Percentiles rank a stretch among this genome's conserved stretches.
Evolutionary conservation across 495 filamentous ascomycete species (phyloP).

Genomic region (Penicillium verhagenii): DNA sequence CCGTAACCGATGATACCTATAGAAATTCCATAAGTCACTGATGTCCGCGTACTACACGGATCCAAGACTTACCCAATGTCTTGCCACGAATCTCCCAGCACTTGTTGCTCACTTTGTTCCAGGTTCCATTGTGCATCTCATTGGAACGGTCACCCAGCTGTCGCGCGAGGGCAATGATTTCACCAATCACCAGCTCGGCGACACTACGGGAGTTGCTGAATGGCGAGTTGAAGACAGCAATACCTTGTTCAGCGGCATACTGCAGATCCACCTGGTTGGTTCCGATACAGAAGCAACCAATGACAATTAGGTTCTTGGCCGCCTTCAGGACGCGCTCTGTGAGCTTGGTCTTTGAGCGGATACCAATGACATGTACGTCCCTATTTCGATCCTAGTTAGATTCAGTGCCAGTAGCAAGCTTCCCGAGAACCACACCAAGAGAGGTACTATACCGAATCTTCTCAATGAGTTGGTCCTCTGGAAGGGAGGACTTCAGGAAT

Average conservation of each 20-base stretch:
- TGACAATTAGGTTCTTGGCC: slow-evolving; percentile 90
- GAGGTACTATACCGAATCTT: slow-evolving; percentile 74
- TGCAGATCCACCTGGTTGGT: slow-evolving; percentile 97
- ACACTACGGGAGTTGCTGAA: slow-evolving; percentile 98
- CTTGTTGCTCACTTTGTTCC: slow-evolving; percentile 95
- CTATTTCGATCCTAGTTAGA: slow-evolving; percentile 39
- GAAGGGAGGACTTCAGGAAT: slow-evolving; percentile 79
- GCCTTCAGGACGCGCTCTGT: slow-evolving; percentile 79
- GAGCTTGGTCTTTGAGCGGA: slow-evolving; percentile 96
- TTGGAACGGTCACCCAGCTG: slow-evolving; percentile 91
- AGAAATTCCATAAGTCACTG: slow-evolving; percentile 2
- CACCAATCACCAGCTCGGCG: slow-evolving; percentile 90
- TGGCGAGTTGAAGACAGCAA: slow-evolving; percentile 98
- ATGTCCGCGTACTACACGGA: neutral
- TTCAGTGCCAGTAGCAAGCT: neutral
- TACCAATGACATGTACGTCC: slow-evolving; percentile 96
- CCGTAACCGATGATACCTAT: slow-evolving; percentile 92
- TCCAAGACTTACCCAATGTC: slow-evolving; percentile 66
- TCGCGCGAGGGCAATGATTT: slow-evolving; percentile 88
- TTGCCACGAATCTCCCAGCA: slow-evolving; percentile 99
- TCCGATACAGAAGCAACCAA: slow-evolving; percentile 99
- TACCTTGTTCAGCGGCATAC: slow-evolving; percentile 86
- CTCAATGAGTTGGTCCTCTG: slow-evolving; percentile 91
- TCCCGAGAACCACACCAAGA: neutral
- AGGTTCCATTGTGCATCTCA: slow-evolving; percentile 91